Percentiles rank a stretch among this genome's conserved stretches.
Evolutionary conservation across 768 basidiomycete species (phyloP).

Genomic region (Cystoderma amianthinum): DNA sequence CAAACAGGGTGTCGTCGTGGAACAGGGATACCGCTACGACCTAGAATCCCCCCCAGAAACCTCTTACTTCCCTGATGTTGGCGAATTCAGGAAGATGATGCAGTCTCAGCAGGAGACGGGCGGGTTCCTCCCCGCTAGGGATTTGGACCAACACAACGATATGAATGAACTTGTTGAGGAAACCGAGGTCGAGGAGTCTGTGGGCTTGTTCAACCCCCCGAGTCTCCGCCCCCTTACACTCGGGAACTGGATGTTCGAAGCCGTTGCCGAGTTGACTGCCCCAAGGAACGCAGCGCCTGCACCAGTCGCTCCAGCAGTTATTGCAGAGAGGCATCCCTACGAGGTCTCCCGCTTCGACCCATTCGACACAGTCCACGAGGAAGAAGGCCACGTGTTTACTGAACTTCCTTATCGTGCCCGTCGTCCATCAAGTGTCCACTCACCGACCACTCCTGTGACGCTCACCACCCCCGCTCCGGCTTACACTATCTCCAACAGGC

Average conservation of each 20-base stretch:
- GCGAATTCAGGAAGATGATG: slow-evolving; percentile 72
- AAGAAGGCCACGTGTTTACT: slow-evolving; percentile 4
- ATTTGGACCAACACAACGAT: slow-evolving; percentile 17
- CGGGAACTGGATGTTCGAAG: slow-evolving; percentile 86
- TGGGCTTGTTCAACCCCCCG: slow-evolving; percentile 26
- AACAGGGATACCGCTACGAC: slow-evolving; percentile 83
- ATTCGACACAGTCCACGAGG: slow-evolving; percentile 16
- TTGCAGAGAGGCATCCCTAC: slow-evolving; percentile 14
- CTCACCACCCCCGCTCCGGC: slow-evolving; percentile 18
- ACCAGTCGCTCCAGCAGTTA: slow-evolving; percentile 13
- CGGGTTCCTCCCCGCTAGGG: slow-evolving; percentile 37
- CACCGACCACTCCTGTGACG: slow-evolving; percentile 18
- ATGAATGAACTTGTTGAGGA: slow-evolving; percentile 38
- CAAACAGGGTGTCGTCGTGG: slow-evolving; percentile 69
- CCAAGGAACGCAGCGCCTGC: slow-evolving; percentile 6
- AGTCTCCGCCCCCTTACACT: slow-evolving; percentile 52
- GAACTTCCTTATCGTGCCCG: slow-evolving; percentile 12
- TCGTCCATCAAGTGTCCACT: slow-evolving; percentile 32
- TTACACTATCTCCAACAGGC: slow-evolving; percentile 23
- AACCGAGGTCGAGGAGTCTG: slow-evolving; percentile 16
- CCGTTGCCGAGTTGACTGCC: slow-evolving; percentile 56
- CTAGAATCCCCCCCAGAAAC: slow-evolving; percentile 37
- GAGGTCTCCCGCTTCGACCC: too few species aligned
- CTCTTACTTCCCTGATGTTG: slow-evolving; percentile 14
- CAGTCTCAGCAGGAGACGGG: slow-evolving; percentile 43